Conservation (phyloP, 2,329 filamentous ascomycete species). For the Trichoderma polysporum region DNA sequence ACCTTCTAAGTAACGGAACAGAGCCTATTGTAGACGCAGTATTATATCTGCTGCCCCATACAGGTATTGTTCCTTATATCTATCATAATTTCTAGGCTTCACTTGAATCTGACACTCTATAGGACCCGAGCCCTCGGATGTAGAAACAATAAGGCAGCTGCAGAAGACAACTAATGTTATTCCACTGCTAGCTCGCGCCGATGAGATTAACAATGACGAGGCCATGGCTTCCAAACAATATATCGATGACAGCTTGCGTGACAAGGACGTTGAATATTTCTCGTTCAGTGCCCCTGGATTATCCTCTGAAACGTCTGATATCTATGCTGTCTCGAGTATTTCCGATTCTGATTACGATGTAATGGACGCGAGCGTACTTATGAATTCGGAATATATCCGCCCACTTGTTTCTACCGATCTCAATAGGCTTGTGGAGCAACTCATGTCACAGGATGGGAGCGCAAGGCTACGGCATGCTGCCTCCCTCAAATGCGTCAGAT, state of each 20-base stretch:
- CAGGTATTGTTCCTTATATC: constrained; percentile 46
- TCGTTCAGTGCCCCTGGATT: constrained; percentile 50
- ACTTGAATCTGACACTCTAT: constrained; percentile 19
- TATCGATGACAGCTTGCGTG: constrained; percentile 55
- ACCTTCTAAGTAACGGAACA: constrained; percentile 76
- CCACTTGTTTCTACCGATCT: constrained; percentile 79
- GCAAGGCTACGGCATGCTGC: constrained; percentile 79
- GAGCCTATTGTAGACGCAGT: constrained; percentile 82
- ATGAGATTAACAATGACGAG: constrained; percentile 62
- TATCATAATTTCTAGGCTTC: neutral
- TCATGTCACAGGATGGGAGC: constrained; percentile 77
- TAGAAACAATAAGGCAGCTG: constrained; percentile 70
- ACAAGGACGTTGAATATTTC: constrained; percentile 63
- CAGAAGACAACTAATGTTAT: constrained; percentile 78
- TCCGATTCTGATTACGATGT: constrained; percentile 70
- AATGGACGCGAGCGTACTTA: constrained; percentile 91
- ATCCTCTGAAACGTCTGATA: constrained; percentile 40
- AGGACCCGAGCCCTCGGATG: constrained; percentile 49
- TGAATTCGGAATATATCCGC: constrained; percentile 87
- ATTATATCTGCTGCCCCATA: constrained; percentile 74
- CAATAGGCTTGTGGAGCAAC: constrained; percentile 61
- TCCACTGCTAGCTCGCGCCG: constrained; percentile 75
- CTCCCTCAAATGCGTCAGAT: constrained; percentile 76
- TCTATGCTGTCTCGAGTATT: constrained; percentile 77
- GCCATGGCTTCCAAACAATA: constrained; percentile 59